Base-by-base conservation (phyloP, 2,329 filamentous ascomycete species). In the Sarocladium brachiariae region DNA sequence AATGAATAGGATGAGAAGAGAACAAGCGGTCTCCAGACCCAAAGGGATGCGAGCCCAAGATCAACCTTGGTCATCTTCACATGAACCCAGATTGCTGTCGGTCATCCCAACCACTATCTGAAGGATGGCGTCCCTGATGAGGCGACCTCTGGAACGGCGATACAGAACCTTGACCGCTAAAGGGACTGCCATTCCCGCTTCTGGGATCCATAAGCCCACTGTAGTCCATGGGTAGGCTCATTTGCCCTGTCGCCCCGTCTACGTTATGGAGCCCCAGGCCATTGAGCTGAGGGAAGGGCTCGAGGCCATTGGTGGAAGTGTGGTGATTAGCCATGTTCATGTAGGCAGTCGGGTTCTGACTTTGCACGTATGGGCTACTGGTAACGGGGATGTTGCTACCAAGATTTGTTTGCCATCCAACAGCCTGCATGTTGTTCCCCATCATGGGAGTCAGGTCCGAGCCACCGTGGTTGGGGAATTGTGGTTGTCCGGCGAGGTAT, bases 91-190 rank as follows among this genome's bases (percentile, higher is more conserved):
- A 51, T 50, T 56, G 50, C 13, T 52, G 57, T 38, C 56, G 54
- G 35, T 61, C 58, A 23, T 59, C 56, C 62, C 62, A 66, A 31
- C 51, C 27, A 30, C 51, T 51, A 38, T 56, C 57, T 38, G 47
- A 48, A 14, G 13, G 49, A 56, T 51, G 54, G 58, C 47, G 54
- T 49, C 61, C 59, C 39, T 60, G 53, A 38, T 65, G 64, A 30
- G 67, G 65, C 27, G 66, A 68, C 46, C 62, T 61, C 18, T 61
- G 58, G 53, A 65, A 70, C 8, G 63, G 63, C 27, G 66, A 68
- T 24, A 59, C 52, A 4, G 65, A 65, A 35, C 64, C 67, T 38
- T 68, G 65, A 5, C 63, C 66, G 43, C 63, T 64, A 38, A 65
- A 70, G 3, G 66, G 65, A 52, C 65, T 68, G n/a, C 59, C 62